Conservation (phyloP, 2,329 filamentous ascomycete genomes). For the Nakataea oryzae region DNA sequence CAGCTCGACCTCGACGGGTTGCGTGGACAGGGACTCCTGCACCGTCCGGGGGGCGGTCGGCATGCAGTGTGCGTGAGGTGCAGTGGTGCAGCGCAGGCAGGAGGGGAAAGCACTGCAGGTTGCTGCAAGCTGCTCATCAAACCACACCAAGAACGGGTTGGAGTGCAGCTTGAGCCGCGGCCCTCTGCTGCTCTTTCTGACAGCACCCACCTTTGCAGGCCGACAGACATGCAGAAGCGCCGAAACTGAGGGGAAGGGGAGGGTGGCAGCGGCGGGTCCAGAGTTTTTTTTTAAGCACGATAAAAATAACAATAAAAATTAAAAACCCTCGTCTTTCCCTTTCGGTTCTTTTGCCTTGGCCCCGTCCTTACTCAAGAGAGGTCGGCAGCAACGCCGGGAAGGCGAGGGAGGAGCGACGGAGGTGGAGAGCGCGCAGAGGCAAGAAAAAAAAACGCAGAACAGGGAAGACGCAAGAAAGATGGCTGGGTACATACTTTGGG, state of each 20-base stretch:
- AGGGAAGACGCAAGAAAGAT: background rate
- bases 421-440: background rate
- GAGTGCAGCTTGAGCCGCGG: background rate
- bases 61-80: background rate
- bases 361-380: too few species aligned
- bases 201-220: background rate
- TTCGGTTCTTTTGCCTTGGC: background rate
- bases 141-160: constrained; percentile 1
- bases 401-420: background rate
- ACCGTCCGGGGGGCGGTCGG: too few species aligned
- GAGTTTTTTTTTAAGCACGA: background rate
- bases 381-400: background rate
- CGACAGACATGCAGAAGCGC: background rate
- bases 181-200: background rate
- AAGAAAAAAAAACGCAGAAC: background rate
- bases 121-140: background rate
- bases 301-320: too few species aligned
- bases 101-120: background rate
- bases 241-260: background rate
- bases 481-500: background rate
- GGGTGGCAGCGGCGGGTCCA: background rate
- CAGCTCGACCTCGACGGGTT: background rate
- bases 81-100: background rate
- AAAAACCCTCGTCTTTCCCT: too few species aligned
- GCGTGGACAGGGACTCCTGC: background rate